Evolutionary conservation across 805 yeast species (phyloP).

Genomic region (Tetrapisispora iriomotensis): DNA sequence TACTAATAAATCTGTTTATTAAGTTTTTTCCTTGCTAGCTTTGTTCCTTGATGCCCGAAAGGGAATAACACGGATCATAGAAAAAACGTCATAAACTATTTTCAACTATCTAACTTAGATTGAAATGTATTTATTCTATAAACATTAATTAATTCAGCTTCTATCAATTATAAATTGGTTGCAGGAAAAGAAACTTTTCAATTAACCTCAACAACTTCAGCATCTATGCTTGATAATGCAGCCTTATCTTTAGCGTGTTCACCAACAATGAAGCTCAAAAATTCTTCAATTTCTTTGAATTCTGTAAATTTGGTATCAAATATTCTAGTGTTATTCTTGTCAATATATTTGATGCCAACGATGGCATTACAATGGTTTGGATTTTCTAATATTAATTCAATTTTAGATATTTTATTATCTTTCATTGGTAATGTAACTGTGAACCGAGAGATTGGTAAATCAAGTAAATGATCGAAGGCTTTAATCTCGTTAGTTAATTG

Average conservation of each 20-base stretch:
- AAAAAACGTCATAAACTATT: too few species aligned
- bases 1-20: too few species aligned
- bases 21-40: too few species aligned
- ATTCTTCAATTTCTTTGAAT: conserved; percentile 29
- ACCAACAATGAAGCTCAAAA: conserved; percentile 24
- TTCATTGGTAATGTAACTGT: conserved; percentile 8
- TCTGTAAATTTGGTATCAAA: conserved; percentile 26
- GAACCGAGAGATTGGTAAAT: conserved; percentile 17
- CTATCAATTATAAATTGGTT: too few species aligned
- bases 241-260: conserved; percentile 16
- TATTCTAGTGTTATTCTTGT: conserved; percentile 2
- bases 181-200: too few species aligned
- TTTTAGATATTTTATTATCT: conserved; percentile 4
- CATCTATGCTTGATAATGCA: background rate
- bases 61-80: too few species aligned
- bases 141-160: too few species aligned
- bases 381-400: conserved; percentile 17
- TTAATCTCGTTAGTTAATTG: conserved; percentile 19
- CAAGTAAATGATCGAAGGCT: conserved; percentile 16
- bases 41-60: too few species aligned
- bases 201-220: too few species aligned
- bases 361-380: conserved; percentile 28
- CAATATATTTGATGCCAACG: conserved; percentile 15
- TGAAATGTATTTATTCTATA: too few species aligned
- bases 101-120: too few species aligned